A percentile compares a stretch with the other conserved stretches of the same genome.
Conservation (phyloP, 2,329 filamentous ascomycete genomes). For the Fusarium nygamai region DNA sequence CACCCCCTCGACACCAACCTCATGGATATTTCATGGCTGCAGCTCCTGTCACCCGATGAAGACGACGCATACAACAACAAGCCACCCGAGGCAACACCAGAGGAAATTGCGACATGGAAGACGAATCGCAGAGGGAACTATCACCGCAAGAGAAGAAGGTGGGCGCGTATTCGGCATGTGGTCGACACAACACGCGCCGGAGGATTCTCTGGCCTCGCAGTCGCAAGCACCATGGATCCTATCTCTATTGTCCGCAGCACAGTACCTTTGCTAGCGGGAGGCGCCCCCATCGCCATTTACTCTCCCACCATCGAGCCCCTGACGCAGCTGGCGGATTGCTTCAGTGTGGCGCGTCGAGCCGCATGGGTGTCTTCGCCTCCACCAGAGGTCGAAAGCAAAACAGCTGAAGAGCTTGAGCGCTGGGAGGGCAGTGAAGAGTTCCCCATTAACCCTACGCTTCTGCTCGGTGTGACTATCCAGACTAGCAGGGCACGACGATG, state of each 20-base stretch:
- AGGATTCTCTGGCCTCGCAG: conserved; percentile 83
- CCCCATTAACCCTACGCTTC: conserved; percentile 84
- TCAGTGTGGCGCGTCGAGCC: conserved; percentile 80
- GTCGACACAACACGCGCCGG: conserved; percentile 80
- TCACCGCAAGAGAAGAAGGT: conserved; percentile 87
- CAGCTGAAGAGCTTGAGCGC: conserved; percentile 60
- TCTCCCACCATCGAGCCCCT: conserved; percentile 83
- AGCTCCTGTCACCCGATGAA: conserved; percentile 79
- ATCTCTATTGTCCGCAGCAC: conserved; percentile 77
- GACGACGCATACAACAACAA: conserved; percentile 79
- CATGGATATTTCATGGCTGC: conserved; percentile 89
- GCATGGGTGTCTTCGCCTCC: conserved; percentile 73
- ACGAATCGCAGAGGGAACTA: conserved; percentile 84
- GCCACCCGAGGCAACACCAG: conserved; percentile 67
- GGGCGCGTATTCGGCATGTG: conserved; percentile 75
- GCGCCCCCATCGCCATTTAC: conserved; percentile 87
- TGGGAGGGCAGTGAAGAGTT: conserved; percentile 78
- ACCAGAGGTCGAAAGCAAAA: conserved; percentile 55
- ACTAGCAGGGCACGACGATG: conserved; percentile 81
- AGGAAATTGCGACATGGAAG: conserved; percentile 77
- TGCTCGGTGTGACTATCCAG: conserved; percentile 84
- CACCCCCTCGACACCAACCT: conserved; percentile 88
- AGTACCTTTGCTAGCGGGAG: conserved; percentile 83
- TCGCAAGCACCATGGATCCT: conserved; percentile 85
- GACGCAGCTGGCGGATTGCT: conserved; percentile 80